Base-by-base conservation (phyloP, 441 rosid species). In the Macaranga tanarius region DNA sequence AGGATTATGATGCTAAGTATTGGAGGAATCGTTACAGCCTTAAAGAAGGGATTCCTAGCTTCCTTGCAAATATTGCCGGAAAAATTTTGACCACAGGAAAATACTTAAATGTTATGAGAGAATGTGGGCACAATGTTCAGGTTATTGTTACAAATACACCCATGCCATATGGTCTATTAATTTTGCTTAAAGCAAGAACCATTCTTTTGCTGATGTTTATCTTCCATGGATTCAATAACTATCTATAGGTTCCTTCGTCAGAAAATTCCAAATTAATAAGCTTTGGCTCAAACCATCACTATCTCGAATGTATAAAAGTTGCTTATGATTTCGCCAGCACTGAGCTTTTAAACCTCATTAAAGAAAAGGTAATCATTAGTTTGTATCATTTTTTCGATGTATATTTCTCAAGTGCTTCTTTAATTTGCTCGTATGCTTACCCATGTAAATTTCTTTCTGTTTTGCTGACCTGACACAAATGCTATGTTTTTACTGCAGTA, bases 91-190 rank as follows among this genome's bases (percentile, higher is more conserved):
- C 98, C 28, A 90, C 98, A 12, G 96, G 99, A 73, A 95, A 91
- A 76, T 95, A 90, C 87, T 81, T 95, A 55, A 95, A 95, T 83
- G 97, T 95, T 81, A 92, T 93, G 98, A 87, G 99, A 84, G 98
- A 95, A 85, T 95, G 99, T 80, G 97, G 98, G 63, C 92, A 95
- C 83, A 88, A 82, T 80, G 97, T 91, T 83, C 98, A 93, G 95
- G 99, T 91, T 81, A 70, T 4, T 69, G 23, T 65, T 75, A 63
- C 59, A 20, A 22, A 65, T 74, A 57, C 47, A 4, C 60, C 55
- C 63, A 50, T 66, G 31, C 63, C 56, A 22, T 63, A 19, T 38
- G 25, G 16, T 64, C 13, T 74, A 50, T 16, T 45, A 48, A 59
- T 22, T 59, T 74, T 65, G 11, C 51, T 34, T 47, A 17, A 59